A percentile compares a stretch with the other conserved stretches of the same genome.
phyloP scores from a whole-genome alignment of 257 asterid genomes.

The Solanum piurae region DNA sequence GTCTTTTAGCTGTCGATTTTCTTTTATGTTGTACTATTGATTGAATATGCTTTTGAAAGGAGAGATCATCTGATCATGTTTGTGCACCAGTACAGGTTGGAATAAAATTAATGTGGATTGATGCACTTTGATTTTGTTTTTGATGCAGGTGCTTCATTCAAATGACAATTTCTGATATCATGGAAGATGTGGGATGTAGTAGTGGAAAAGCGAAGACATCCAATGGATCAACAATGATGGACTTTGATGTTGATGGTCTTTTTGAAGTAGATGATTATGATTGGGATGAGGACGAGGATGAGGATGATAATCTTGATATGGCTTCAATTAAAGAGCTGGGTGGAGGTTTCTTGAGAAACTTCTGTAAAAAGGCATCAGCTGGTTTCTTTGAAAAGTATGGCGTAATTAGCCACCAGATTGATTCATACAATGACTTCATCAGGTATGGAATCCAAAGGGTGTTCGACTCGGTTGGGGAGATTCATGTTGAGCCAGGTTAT shows the following conservation, averaged over 20 bases:
- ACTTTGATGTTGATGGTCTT: slow-evolving; percentile 2
- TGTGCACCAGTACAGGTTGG: neutral
- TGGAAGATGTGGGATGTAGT: slow-evolving; percentile 10
- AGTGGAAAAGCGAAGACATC: slow-evolving; percentile 8
- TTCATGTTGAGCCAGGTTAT: slow-evolving; percentile 58
- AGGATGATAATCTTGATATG: slow-evolving; percentile 29
- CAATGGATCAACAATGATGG: slow-evolving; percentile 5
- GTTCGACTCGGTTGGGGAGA: slow-evolving; percentile 74
- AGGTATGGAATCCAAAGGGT: slow-evolving; percentile 57
- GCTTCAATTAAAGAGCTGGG: slow-evolving; percentile 33
- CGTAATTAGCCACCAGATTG: slow-evolving; percentile 70
- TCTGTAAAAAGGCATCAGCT: slow-evolving; percentile 58
- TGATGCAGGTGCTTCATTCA: neutral
- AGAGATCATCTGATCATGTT: neutral
- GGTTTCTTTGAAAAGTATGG: slow-evolving; percentile 72
- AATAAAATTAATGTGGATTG: neutral
- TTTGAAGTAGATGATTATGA: slow-evolving; percentile 3
- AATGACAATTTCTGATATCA: neutral
- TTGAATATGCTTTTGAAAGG: neutral
- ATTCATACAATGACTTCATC: slow-evolving; percentile 67
- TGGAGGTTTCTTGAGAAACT: slow-evolving; percentile 30
- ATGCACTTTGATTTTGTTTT: neutral
- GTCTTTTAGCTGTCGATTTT: neutral
- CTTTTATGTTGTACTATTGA: neutral
- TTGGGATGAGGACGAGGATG: slow-evolving; percentile 44